A percentile compares a stretch with the other conserved stretches of the same genome.
phyloP scores from a whole-genome alignment of 2,329 filamentous ascomycete genomes.

The Exophiala sp. region DNA sequence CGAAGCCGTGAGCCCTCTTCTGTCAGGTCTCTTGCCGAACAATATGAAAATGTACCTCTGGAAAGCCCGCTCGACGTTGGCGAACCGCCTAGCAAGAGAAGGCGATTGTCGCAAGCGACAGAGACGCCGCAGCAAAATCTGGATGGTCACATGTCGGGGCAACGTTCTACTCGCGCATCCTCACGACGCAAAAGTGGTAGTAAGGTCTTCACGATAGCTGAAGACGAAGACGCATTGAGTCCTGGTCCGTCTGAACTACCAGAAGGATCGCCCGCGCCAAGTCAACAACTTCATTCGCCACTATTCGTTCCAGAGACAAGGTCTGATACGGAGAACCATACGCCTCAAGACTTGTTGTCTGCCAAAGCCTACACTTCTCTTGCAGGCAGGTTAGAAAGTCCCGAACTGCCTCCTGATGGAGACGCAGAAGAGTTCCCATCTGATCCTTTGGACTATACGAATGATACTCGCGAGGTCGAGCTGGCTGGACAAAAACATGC shows the following conservation, averaged over 20 bases:
- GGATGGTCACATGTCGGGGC: neutral
- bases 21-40: neutral
- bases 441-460: too few species aligned
- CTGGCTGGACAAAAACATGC: too few species aligned
- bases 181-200: slow-evolving; percentile 4
- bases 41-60: neutral
- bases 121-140: neutral
- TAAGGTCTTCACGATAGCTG: slow-evolving; percentile 14
- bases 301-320: slow-evolving; percentile 6
- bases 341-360: too few species aligned
- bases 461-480: too few species aligned
- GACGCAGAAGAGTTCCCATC: too few species aligned
- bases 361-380: too few species aligned
- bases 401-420: too few species aligned
- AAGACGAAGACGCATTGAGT: slow-evolving; percentile 6
- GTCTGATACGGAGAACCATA: slow-evolving; percentile 11
- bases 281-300: slow-evolving; percentile 2
- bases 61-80: neutral
- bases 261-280: neutral
- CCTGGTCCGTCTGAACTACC: neutral
- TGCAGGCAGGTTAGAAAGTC: too few species aligned
- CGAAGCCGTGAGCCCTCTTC: slow-evolving; percentile 3
- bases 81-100: slow-evolving; percentile 17
- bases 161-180: slow-evolving; percentile 1
- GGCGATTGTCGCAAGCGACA: slow-evolving; percentile 10